These are phyloP conservation scores for Raddia guianensis DNA, from an alignment of 176 grass and related monocot genomes.

Conservation along the genomic window DNA sequence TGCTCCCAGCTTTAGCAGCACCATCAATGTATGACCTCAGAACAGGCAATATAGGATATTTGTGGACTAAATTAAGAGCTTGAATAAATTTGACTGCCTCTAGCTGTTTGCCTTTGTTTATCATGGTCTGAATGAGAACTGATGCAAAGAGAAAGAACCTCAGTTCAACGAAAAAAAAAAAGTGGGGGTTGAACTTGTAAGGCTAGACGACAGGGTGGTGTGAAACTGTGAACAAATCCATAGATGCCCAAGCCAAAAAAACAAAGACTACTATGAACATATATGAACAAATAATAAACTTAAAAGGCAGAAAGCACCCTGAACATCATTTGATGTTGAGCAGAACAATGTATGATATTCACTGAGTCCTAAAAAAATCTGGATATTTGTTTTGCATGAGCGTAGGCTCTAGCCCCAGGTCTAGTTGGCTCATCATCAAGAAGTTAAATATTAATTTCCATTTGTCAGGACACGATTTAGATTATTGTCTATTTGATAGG, in stretches of 20 bases:
- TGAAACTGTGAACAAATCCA: slow-evolving; percentile 21
- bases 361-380: neutral
- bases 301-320: slow-evolving; percentile 10
- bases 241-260: neutral
- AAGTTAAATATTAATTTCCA: no score
- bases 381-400: no score
- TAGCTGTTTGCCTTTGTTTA: slow-evolving; percentile 52
- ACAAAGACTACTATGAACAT: neutral
- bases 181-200: neutral
- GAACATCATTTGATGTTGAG: slow-evolving; percentile 1
- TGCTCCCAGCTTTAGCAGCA: slow-evolving; percentile 54
- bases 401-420: no score
- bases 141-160: slow-evolving; percentile 37
- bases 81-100: slow-evolving; percentile 65
- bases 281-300: neutral
- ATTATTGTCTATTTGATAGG: no score
- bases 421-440: no score
- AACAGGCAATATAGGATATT: slow-evolving; percentile 53
- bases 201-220: neutral
- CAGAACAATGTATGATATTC: neutral
- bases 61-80: slow-evolving; percentile 57
- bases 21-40: slow-evolving; percentile 55
- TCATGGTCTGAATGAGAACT: slow-evolving; percentile 65
- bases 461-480: no score
- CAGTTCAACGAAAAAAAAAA: slow-evolving; percentile 2